Conservation (phyloP, 2,329 filamentous ascomycete genomes). For the Claviceps fusiformis region DNA sequence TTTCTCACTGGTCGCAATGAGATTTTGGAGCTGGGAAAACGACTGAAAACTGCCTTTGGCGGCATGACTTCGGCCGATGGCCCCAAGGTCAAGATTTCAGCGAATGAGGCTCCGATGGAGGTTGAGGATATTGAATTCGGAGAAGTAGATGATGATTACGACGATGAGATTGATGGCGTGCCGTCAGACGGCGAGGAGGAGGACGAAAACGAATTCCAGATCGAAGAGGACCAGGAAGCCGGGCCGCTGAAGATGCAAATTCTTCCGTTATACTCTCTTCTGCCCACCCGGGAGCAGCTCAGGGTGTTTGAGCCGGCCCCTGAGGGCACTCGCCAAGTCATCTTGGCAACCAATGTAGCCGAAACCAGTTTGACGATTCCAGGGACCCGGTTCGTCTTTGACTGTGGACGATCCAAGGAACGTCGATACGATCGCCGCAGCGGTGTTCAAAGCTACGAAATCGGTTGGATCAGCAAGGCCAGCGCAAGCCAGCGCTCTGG, state of each 20-base stretch:
- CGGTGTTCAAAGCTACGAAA: constrained; percentile 88
- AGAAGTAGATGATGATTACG: constrained; percentile 49
- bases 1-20: constrained; percentile 92
- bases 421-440: constrained; percentile 76
- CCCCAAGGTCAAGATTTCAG: constrained; percentile 60
- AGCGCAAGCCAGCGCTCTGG: constrained; percentile 84
- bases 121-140: constrained; percentile 80
- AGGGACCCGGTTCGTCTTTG: constrained; percentile 88
- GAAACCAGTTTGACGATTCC: constrained; percentile 97
- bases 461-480: constrained; percentile 96
- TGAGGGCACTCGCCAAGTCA: constrained; percentile 69
- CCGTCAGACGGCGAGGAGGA: constrained; percentile 44
- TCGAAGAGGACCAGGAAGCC: constrained; percentile 45
- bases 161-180: constrained; percentile 44
- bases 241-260: constrained; percentile 68
- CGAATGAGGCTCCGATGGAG: constrained; percentile 66
- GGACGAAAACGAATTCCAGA: constrained; percentile 49
- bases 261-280: constrained; percentile 82
- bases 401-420: constrained; percentile 85
- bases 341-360: constrained; percentile 90
- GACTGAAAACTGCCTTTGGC: constrained; percentile 55
- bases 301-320: constrained; percentile 78
- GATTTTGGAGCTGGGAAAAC: constrained; percentile 71
- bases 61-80: constrained; percentile 41
- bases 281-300: constrained; percentile 83